Evolutionary conservation across 768 basidiomycete genomes (phyloP), one percentile per base, ranked within the genome.

Genomic region (Trametes meyenii): DNA sequence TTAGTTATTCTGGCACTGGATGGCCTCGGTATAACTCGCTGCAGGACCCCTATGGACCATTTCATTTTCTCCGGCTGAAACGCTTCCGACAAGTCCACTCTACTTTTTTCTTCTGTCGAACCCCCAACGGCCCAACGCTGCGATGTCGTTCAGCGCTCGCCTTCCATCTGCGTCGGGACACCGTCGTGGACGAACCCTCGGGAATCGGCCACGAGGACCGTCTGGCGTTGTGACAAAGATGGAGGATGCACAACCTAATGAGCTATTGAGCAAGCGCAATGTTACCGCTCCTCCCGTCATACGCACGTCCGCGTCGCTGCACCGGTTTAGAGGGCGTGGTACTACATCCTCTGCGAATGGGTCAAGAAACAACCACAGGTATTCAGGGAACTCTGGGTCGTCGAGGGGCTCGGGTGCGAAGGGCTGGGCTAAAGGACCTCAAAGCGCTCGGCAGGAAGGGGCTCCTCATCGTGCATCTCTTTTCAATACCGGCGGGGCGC

Each of bases 181-280:
- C 2, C 17, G 42, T 33, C 49, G 57, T n/a, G 57, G 57, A 16
- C 46, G 48, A 11, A 5, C 21, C 24, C 19, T 29, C 48, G 26
- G 49, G 2, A 35, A 26, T 48, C 55, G 38, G 19, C n/a, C 44
- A 21, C 54, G 44, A 13, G 6, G 12, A 17, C 13, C 48, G 13
- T 5, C 51, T 5, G 7, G 19, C 6, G 38, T 35, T 17, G 40
- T 40, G 14, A 39, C n/a, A 17, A 58, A 58, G 24, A 21, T n/a
- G 3, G 57, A 58, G 33, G 57, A 58, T 19, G 57, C 49, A 2
- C 57, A 58, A 12, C 57, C 57, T 1, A 58, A 58, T 11, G 57
- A 58, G 16, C 49, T 50, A 1, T 17, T 58, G 14, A 58, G n/a
- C 40, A 58, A 50, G 16, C 57, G 57, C 17, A 58, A 51, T n/a